Conservation (phyloP, 176 grass and related monocot species). For the Oryza coarctata region DNA sequence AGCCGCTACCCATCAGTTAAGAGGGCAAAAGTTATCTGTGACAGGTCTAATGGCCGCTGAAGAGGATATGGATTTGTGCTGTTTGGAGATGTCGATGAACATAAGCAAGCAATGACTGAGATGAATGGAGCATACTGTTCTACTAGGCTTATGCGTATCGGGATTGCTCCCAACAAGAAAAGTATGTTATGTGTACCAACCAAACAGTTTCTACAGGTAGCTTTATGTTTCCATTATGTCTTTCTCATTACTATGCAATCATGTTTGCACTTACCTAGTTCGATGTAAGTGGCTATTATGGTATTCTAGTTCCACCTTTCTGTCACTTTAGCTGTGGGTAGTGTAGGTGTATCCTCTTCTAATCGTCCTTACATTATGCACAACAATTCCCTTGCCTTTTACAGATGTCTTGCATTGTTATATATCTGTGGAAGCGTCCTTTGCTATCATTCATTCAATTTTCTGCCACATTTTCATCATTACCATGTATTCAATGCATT, state of each 20-base stretch:
- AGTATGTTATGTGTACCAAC: constrained; percentile 18
- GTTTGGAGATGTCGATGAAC: constrained; percentile 73
- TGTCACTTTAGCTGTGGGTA: neutral
- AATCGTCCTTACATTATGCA: neutral
- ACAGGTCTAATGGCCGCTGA: constrained; percentile 45
- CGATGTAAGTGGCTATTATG: constrained; percentile 31
- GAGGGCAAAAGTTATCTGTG: constrained; percentile 57
- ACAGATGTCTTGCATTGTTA: neutral
- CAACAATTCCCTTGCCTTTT: neutral
- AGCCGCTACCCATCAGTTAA: constrained; percentile 63
- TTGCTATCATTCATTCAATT: neutral
- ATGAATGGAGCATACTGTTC: constrained; percentile 88
- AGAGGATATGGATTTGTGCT: constrained; percentile 78
- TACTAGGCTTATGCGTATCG: constrained; percentile 68
- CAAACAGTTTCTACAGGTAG: neutral
- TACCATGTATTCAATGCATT: no score
- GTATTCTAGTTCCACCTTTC: constrained; percentile 41
- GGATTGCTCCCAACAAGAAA: constrained; percentile 56
- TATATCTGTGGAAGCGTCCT: neutral
- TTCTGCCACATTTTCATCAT: no score
- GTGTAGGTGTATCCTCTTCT: neutral
- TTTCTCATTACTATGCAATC: constrained; percentile 7
- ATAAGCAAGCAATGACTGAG: constrained; percentile 66
- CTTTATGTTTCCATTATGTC: neutral
- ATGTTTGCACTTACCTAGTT: neutral